Evolutionary conservation across 2,329 filamentous ascomycete species (phyloP), one percentile per base, ranked within the genome.

Genomic region (Nigrospora oryzae): DNA sequence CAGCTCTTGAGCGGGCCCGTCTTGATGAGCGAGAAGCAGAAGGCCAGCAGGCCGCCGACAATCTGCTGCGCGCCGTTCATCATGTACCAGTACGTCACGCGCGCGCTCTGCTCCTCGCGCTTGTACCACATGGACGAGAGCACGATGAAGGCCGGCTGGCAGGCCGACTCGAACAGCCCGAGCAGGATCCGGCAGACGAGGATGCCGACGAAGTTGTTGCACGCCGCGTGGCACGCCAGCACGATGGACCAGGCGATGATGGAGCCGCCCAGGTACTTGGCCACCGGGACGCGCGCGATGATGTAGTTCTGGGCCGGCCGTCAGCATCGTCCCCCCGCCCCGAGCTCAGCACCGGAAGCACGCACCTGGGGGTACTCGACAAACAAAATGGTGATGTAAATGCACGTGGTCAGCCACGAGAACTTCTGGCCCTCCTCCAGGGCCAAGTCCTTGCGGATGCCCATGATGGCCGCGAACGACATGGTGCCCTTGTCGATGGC

Each of bases 1-100:
- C 83, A 87, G 14, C 77, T 79, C 55, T 72, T 73, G 46, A 85
- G 67, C 0, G 70, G 66, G 4, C 75, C 73, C 5, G 54, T 63
- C 14, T 63, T 66, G 56, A 81, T 78, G 3, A 77, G 65, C 3
- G 71, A 67, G 52, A 74, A 73, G 50, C 81, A 82, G 58, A 84
- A 86, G 0, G 83, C 83, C 1, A 87, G 67, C 0, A 87, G 71
- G 6, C 84, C 84, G 31, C 83, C 83, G 8, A 86, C 80, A 42
- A 87, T 82, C 56, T 86, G 83, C 56, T 87, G 83, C 1, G 71
- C 73, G 2, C 84, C 83, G 57, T 87, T 88, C 81, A 86, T 87
- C 78, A 85, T 85, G 60, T 84, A 83, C 83, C 83, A 87, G 60
- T 80, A 85, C 0, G 81, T 83, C 3, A 86, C 81, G 5, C 78